Conservation (phyloP, 2,329 filamentous ascomycete species). For the Ceratocystiopsis sp. region DNA sequence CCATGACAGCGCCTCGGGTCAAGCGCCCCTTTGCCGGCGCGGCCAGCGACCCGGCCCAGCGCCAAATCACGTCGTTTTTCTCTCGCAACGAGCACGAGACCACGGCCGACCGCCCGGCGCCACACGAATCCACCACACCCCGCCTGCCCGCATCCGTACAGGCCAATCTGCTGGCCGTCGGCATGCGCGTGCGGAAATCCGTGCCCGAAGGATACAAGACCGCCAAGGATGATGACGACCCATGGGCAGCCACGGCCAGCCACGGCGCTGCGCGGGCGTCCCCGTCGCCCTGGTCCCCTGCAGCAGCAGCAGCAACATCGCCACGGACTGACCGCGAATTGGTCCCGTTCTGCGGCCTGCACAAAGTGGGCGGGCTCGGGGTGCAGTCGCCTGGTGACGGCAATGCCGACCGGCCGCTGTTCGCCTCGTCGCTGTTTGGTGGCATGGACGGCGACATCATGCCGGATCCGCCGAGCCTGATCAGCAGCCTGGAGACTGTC, state of each 20-base stretch:
- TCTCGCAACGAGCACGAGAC: slow-evolving; percentile 10
- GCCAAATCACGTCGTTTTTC: slow-evolving; percentile 50
- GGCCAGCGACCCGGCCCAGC: slow-evolving; percentile 38
- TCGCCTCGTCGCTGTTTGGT: slow-evolving; percentile 3
- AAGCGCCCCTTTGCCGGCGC: slow-evolving; percentile 47
- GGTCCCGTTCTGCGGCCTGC: slow-evolving; percentile 63
- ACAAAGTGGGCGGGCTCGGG: slow-evolving; percentile 54
- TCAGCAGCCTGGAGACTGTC: slow-evolving; percentile 38
- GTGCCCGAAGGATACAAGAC: slow-evolving; percentile 93
- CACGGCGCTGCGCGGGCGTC: neutral
- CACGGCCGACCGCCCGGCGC: slow-evolving; percentile 4
- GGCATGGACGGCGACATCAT: slow-evolving; percentile 17
- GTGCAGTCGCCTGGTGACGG: slow-evolving; percentile 42
- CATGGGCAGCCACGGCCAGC: neutral
- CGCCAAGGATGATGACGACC: slow-evolving; percentile 29
- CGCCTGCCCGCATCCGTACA: slow-evolving; percentile 50
- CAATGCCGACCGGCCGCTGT: slow-evolving; percentile 7
- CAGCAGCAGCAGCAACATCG: slow-evolving; percentile 8
- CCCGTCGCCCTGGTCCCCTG: neutral
- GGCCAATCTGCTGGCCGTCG: slow-evolving; percentile 72
- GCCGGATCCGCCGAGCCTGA: slow-evolving; percentile 25
- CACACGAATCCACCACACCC: slow-evolving; percentile 18
- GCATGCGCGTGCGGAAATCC: slow-evolving; percentile 87
- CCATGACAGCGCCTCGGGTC: slow-evolving; percentile 27
- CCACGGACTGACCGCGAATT: slow-evolving; percentile 37